Percentiles rank a stretch among this genome's conserved stretches.
phyloP scores from a whole-genome alignment of 164 flowering plant species.

The Nelumbo lutea region DNA sequence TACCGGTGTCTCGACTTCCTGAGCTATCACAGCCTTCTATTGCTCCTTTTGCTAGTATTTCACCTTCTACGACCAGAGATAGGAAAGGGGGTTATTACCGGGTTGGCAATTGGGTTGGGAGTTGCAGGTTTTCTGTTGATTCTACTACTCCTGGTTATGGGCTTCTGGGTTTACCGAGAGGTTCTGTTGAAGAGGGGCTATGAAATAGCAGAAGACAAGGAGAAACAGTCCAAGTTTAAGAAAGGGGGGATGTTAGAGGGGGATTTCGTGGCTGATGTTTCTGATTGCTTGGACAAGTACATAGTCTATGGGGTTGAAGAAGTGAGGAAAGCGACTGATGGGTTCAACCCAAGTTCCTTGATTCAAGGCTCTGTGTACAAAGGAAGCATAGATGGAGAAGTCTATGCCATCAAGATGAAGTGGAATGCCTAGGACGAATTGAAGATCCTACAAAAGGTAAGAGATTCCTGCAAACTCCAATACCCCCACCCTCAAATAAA shows the following conservation, averaged over 20 bases:
- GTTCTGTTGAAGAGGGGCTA: conserved; percentile 13
- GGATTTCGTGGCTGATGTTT: conserved; percentile 66
- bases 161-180: conserved; percentile 33
- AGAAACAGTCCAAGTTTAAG: conserved; percentile 9
- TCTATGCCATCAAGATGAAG: conserved; percentile 86
- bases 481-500: no score
- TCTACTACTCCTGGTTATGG: conserved; percentile 30
- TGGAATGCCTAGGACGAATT: conserved; percentile 93
- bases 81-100: conserved; percentile 35
- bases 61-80: conserved; percentile 12
- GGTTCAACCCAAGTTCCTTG: conserved; percentile 43
- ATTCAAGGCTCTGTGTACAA: conserved; percentile 81
- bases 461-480: no score
- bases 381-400: conserved; percentile 54
- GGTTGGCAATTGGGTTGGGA: conserved; percentile 59
- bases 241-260: conserved; percentile 11
- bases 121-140: conserved; percentile 34
- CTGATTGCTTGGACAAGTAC: conserved; percentile 86
- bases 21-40: conserved; percentile 44
- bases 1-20: conserved; percentile 64
- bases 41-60: conserved; percentile 8
- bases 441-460: conserved; percentile 92
- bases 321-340: conserved; percentile 60
- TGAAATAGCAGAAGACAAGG: conserved; percentile 17
- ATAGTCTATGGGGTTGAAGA: conserved; percentile 67